Base-by-base conservation (phyloP, 495 filamentous ascomycete genomes). In the Glonium stellatum region DNA sequence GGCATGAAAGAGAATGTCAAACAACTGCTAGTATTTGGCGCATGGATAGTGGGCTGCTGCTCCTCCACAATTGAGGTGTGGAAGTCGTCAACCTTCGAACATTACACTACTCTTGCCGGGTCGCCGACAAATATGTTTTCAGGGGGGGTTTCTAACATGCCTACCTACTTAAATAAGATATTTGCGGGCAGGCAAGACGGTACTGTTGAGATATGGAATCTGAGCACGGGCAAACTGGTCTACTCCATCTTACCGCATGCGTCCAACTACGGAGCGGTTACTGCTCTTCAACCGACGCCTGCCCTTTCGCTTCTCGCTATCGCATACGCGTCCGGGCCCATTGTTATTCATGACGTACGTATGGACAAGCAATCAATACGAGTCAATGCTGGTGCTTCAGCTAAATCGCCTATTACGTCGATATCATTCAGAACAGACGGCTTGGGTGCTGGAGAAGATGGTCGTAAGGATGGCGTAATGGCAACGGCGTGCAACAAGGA, bases 121-220 rank as follows among this genome's bases (percentile, higher is more conserved):
- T 67, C 62, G 23, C 49, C 74, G 25, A 61, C 74, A 54, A 72
- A 79, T 37, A 21, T 85, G 60, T 79, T 93, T 22, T 88, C 86
- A 0, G 86, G 87, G 8, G 79, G 83, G 35, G 78, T 95, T 49
- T 84, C 79, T 69, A 92, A 81, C 67, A 87, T 96, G 86, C 89
- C 91, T 13, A 96, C 92, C 0, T 97, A 87, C 72, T 74, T 97
- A 23, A 99, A 97, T 77, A 99, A 99, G 73, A 79, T 99, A 31
- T 88, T 97, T 56, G 86, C 87, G 36, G 93, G 90, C 5, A 83
- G 89, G 59, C 79, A 77, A 59, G 90, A 97, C 69, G 93, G 95
- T n/a, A 83, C 80, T 70, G 82, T 97, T 19, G 92, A 97, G 69
- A 92, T 99, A 55, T 97, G 95, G 95, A 99, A 99, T 69, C 73